phyloP scores from a whole-genome alignment of 148 eudicot species.

The Fagopyrum homotropicum region DNA sequence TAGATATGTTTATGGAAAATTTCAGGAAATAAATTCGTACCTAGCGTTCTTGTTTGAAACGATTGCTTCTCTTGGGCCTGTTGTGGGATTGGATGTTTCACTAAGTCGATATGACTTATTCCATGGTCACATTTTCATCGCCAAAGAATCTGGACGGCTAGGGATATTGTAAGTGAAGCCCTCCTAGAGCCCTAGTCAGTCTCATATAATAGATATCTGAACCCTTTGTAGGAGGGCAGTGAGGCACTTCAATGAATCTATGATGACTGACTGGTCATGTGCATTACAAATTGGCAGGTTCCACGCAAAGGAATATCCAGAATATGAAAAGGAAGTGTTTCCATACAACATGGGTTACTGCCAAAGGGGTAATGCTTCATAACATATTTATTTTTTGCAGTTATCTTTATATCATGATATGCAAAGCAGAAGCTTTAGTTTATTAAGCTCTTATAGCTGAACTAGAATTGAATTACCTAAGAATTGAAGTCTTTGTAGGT shows the following conservation, averaged over 20 bases:
- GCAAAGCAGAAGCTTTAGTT: not conserved
- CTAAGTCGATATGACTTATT: constrained; percentile 82
- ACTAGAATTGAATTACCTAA: not conserved
- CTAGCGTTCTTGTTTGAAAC: constrained; percentile 60
- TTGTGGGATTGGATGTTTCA: constrained; percentile 78
- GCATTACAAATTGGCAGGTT: constrained; percentile 45
- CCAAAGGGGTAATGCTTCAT: constrained; percentile 52
- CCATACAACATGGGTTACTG: constrained; percentile 89
- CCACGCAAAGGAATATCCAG: constrained; percentile 97
- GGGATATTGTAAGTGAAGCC: constrained; percentile 78
- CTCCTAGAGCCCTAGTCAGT: not conserved
- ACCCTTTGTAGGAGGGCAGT: not conserved
- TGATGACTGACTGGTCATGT: constrained; percentile 4
- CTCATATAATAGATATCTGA: not conserved
- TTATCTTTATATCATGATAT: not conserved
- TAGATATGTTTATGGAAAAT: not conserved
- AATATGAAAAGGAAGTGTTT: constrained; percentile 53
- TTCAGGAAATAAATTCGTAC: constrained; percentile 89
- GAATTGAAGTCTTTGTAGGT: not conserved
- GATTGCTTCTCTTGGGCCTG: constrained; percentile 73
- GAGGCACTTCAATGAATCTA: not conserved
- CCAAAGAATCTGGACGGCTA: constrained; percentile 75
- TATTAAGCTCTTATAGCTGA: not conserved
- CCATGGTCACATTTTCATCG: constrained; percentile 92
- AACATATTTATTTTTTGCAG: not conserved